phyloP scores from a whole-genome alignment of 208 protist genomes.

The Trypanosoma congolense region DNA sequence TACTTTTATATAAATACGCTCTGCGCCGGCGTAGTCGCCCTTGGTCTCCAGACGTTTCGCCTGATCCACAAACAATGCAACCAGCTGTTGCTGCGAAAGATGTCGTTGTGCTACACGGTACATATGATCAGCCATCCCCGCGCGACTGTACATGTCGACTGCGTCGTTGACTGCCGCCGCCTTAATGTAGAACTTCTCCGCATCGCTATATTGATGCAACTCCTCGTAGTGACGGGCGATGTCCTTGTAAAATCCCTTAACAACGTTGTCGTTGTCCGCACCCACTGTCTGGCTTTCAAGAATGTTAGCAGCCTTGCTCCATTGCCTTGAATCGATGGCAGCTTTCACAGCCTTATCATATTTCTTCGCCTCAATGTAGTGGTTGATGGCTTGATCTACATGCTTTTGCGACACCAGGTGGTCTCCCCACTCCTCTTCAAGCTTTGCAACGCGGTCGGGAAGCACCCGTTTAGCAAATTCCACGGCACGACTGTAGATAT shows the following conservation, averaged over 20 bases:
- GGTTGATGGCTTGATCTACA: conserved; percentile 95
- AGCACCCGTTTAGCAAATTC: conserved; percentile 86
- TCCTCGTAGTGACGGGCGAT: conserved; percentile 95
- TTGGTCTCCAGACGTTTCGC: conserved; percentile 92
- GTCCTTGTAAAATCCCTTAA: conserved; percentile 75
- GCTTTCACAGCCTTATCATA: conserved; percentile 94
- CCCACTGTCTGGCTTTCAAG: conserved; percentile 64
- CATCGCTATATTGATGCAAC: conserved; percentile 84
- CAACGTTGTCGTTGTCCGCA: conserved; percentile 35
- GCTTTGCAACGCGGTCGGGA: conserved; percentile 68
- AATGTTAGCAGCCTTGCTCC: conserved; percentile 88
- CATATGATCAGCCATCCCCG: conserved; percentile 92
- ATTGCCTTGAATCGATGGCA: conserved; percentile 94
- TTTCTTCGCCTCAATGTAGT: conserved; percentile 95
- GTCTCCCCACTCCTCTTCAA: conserved; percentile 96
- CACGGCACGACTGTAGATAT: conserved; percentile 92
- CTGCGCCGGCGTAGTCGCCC: conserved; percentile 93
- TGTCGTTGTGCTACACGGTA: conserved; percentile 91
- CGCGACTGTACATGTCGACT: conserved; percentile 95
- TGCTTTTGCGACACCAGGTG: conserved; percentile 94
- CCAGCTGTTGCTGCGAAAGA: conserved; percentile 87
- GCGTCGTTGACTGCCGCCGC: conserved; percentile 82
- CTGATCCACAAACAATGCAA: conserved; percentile 89
- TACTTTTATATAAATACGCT: conserved; percentile 94
- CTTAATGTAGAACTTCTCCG: conserved; percentile 93